Conservation (phyloP, 306 rosid species). For the Quercus dentata region DNA sequence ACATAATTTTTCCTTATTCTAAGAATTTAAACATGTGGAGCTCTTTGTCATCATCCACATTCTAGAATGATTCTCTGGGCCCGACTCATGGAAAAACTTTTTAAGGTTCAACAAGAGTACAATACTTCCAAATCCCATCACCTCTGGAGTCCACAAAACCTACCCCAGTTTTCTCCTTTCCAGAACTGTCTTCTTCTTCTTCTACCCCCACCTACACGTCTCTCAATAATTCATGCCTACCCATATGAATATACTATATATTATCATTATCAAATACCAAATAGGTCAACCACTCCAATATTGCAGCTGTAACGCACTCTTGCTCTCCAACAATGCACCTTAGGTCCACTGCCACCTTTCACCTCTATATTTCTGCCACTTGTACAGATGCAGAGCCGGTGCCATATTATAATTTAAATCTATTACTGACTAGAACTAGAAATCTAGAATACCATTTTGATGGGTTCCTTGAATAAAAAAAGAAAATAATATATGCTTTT, state of each 20-base stretch:
- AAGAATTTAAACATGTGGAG: conserved; percentile 17
- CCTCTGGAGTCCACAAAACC: conserved; percentile 25
- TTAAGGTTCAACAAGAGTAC: neutral
- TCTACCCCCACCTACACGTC: conserved; percentile 14
- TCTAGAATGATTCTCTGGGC: conserved; percentile 29
- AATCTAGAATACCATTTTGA: neutral
- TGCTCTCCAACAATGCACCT: neutral
- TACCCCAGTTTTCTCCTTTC: conserved; percentile 14
- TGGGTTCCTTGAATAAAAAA: neutral
- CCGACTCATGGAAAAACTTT: conserved; percentile 9
- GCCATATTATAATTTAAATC: conserved; percentile 7
- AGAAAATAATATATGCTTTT: neutral
- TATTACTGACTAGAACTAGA: neutral
- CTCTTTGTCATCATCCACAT: conserved; percentile 4
- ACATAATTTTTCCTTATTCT: conserved; percentile 2
- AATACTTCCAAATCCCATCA: conserved; percentile 10
- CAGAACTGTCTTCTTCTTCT: conserved; percentile 30
- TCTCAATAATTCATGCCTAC: neutral
- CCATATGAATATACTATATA: neutral
- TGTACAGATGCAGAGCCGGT: conserved; percentile 27
- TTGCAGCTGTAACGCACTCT: conserved; percentile 53
- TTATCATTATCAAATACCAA: conserved; percentile 8
- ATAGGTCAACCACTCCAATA: conserved; percentile 28
- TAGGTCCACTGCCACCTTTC: conserved; percentile 18
- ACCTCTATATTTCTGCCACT: conserved; percentile 22